These are phyloP conservation scores for Durotheca rogersii DNA, from an alignment of 495 filamentous ascomycete genomes.

Conservation along the genomic window DNA sequence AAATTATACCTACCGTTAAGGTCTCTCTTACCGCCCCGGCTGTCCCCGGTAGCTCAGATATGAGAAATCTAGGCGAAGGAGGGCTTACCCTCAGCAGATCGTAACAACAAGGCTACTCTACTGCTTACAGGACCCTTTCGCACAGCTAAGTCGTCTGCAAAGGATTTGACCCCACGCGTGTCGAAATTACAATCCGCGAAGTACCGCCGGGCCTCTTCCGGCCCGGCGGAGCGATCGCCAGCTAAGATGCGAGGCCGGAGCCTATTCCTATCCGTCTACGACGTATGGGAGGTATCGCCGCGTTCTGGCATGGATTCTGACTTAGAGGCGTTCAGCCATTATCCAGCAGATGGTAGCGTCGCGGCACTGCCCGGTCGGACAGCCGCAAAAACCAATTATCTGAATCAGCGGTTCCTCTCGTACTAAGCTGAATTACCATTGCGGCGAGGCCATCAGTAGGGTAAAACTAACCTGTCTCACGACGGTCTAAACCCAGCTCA, in stretches of 20 bases:
- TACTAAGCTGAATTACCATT: constrained; percentile 72
- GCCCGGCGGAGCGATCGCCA: constrained; percentile 40
- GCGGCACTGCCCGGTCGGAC: constrained; percentile 66
- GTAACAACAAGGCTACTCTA: constrained; percentile 68
- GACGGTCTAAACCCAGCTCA: constrained; percentile 59
- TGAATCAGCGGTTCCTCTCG: constrained; percentile 69
- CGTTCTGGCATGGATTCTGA: constrained; percentile 66
- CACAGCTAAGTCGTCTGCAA: constrained; percentile 65
- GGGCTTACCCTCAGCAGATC: constrained; percentile 63
- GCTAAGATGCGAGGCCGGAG: constrained; percentile 54
- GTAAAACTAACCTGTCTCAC: constrained; percentile 55
- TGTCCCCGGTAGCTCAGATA: background rate
- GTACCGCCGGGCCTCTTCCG: constrained; percentile 33
- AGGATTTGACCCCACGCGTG: constrained; percentile 63
- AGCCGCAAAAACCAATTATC: constrained; percentile 73
- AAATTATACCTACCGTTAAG: constrained; percentile 46
- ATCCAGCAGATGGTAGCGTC: constrained; percentile 61
- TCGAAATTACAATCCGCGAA: constrained; percentile 61
- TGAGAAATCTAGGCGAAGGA: constrained; percentile 52
- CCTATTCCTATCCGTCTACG: constrained; percentile 68
- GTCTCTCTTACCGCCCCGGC: background rate
- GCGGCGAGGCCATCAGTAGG: constrained; percentile 55
- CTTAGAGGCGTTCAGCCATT: constrained; percentile 71
- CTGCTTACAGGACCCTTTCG: constrained; percentile 59
- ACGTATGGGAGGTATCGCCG: constrained; percentile 61